Conservation (phyloP, 2,329 filamentous ascomycete genomes). For the Botrytis galanthina region DNA sequence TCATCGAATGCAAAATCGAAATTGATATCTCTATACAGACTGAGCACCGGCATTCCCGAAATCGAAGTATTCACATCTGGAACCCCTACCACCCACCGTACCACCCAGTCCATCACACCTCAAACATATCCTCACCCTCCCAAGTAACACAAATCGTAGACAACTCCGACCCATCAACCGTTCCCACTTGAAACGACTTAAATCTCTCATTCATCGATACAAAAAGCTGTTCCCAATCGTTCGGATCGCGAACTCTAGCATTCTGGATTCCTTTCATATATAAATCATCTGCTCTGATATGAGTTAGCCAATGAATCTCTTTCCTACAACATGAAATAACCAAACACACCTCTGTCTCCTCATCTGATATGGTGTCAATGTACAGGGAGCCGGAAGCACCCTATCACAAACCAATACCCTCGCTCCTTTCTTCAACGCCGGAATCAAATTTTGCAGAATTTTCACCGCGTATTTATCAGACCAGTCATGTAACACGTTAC, state of each 20-base stretch:
- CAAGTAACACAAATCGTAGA: background rate
- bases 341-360: background rate
- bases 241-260: background rate
- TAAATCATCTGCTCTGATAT: background rate
- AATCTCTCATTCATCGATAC: background rate
- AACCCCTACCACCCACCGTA: background rate
- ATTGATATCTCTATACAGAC: background rate
- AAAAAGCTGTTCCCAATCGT: conserved; percentile 11
- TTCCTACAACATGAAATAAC: background rate
- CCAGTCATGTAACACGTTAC: background rate
- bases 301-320: background rate
- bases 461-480: background rate
- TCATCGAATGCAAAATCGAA: background rate
- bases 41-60: too few relatives aligned
- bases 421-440: background rate
- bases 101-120: background rate
- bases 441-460: background rate
- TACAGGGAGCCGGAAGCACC: background rate
- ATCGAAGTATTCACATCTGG: background rate
- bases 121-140: background rate
- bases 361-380: background rate
- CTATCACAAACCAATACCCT: background rate
- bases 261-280: conserved; percentile 8
- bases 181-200: background rate
- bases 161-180: background rate